These are phyloP conservation scores for Saccharomycopsis javanensis DNA, from an alignment of 805 yeast species.

Conservation along the genomic window DNA sequence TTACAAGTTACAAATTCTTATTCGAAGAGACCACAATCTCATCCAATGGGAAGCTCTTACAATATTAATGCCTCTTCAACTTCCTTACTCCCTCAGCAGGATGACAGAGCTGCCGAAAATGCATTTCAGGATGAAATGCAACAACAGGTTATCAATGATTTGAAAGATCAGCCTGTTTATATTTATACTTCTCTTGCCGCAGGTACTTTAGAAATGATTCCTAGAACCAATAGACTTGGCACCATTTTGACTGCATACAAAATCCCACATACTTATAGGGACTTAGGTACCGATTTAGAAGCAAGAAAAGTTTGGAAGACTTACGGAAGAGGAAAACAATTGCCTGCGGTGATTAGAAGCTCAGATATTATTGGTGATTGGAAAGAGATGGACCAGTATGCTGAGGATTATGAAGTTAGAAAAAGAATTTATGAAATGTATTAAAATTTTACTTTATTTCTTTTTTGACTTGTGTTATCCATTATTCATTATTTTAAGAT, in stretches of 20 bases:
- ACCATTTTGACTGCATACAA: slow-evolving; percentile 70
- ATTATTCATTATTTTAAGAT: not conserved
- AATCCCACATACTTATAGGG: slow-evolving; percentile 57
- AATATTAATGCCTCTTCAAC: slow-evolving; percentile 4
- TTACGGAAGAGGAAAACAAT: slow-evolving; percentile 55
- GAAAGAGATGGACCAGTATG: slow-evolving; percentile 78
- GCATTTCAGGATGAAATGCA: slow-evolving; percentile 17
- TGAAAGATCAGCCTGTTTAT: slow-evolving; percentile 53
- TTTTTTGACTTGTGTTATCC: not conserved
- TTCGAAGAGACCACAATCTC: not conserved
- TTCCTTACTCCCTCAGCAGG: slow-evolving; percentile 15
- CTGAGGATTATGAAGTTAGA: slow-evolving; percentile 62
- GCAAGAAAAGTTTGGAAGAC: slow-evolving; percentile 82
- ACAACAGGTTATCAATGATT: slow-evolving; percentile 19
- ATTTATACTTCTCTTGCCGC: slow-evolving; percentile 82
- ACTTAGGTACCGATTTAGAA: slow-evolving; percentile 77
- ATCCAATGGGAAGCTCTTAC: not conserved
- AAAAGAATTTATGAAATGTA: slow-evolving; percentile 58
- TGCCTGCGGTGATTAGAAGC: slow-evolving; percentile 82
- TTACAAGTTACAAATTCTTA: not conserved
- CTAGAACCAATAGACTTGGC: slow-evolving; percentile 64
- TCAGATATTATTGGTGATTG: slow-evolving; percentile 77
- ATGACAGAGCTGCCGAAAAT: slow-evolving; percentile 5
- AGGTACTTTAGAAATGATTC: slow-evolving; percentile 67
- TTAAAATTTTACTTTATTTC: slow-evolving; percentile 21